A percentile compares a stretch with the other conserved stretches of the same genome.
These are phyloP conservation scores for Chrysanthemum makinoi DNA, from an alignment of 129 eudicot species.

Conservation along the genomic window DNA sequence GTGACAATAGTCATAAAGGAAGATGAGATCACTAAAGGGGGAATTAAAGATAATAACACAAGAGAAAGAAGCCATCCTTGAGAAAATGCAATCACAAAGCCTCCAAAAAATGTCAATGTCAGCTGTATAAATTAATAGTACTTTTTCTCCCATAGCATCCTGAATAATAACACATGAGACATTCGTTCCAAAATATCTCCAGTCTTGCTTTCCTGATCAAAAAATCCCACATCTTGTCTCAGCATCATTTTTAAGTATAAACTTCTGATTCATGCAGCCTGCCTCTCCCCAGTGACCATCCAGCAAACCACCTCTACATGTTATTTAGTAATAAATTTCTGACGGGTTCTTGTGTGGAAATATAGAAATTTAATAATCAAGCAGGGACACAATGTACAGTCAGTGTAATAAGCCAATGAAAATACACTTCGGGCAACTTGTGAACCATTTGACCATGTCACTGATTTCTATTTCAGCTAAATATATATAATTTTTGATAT, in stretches of 20 bases:
- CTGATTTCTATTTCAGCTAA: too few species aligned
- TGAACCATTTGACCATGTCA: too few species aligned
- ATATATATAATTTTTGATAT: too few species aligned
- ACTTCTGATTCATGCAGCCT: constrained; percentile 68
- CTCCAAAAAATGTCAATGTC: constrained; percentile 64
- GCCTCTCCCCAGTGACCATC: constrained; percentile 89
- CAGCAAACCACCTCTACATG: constrained; percentile 71
- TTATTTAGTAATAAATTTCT: too few species aligned
- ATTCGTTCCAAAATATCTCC: constrained; percentile 83
- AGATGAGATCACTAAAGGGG: constrained; percentile 60
- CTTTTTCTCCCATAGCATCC: constrained; percentile 97
- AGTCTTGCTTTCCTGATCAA: constrained; percentile 66
- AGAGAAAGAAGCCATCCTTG: constrained; percentile 87
- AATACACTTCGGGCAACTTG: too few species aligned
- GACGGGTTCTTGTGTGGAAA: too few species aligned
- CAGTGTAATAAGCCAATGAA: constrained; percentile 14
- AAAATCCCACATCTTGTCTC: constrained; percentile 78
- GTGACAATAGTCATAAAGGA: constrained; percentile 44
- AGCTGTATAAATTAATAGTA: constrained; percentile 56
- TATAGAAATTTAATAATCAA: too few species aligned
- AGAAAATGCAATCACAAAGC: constrained; percentile 62
- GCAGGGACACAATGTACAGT: not conserved
- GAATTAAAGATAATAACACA: constrained; percentile 62
- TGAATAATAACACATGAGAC: constrained; percentile 74
- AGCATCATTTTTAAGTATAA: constrained; percentile 63